Evolutionary conservation across 1,284 basidiomycete species (phyloP).

Genomic region (Laetiporus sulphureus): DNA sequence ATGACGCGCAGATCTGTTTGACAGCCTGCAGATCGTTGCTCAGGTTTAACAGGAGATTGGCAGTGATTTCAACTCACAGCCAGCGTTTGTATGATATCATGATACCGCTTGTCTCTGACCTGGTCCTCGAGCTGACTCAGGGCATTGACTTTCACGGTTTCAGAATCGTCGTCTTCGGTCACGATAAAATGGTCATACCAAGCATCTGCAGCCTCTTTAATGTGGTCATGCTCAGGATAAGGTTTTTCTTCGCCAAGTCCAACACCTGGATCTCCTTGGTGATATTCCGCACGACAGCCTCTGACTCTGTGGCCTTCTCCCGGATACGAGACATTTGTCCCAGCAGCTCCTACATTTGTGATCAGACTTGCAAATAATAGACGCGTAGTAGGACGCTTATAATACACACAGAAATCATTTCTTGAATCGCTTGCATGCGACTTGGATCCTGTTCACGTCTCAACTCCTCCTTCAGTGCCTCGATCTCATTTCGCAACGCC

Average conservation of each 20-base stretch:
- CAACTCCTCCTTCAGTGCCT: constrained; percentile 59
- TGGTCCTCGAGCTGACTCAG: constrained; percentile 77
- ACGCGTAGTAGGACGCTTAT: not conserved
- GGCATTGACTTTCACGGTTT: constrained; percentile 57
- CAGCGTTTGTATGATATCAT: constrained; percentile 78
- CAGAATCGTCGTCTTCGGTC: not conserved
- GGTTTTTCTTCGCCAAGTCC: constrained; percentile 92
- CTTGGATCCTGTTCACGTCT: constrained; percentile 74
- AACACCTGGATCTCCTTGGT: constrained; percentile 96
- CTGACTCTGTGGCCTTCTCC: constrained; percentile 93
- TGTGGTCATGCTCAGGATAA: constrained; percentile 84
- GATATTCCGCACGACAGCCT: constrained; percentile 91
- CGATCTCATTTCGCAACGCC: constrained; percentile 69
- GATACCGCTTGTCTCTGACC: constrained; percentile 72
- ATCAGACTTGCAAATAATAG: not conserved
- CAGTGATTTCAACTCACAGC: constrained; percentile 40
- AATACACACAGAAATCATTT: constrained; percentile 80
- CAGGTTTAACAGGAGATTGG: not conserved
- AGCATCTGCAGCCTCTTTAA: constrained; percentile 93
- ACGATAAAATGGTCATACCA: constrained; percentile 44
- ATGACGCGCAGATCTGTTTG: constrained; percentile 73
- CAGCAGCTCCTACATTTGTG: constrained; percentile 74
- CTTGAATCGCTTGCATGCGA: constrained; percentile 84
- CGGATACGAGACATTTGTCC: constrained; percentile 91
- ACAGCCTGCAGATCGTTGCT: constrained; percentile 53